Percentiles rank a stretch among this genome's conserved stretches.
These are phyloP conservation scores for Clavispora vitiphila DNA, from an alignment of 805 yeast species.

Conservation along the genomic window DNA sequence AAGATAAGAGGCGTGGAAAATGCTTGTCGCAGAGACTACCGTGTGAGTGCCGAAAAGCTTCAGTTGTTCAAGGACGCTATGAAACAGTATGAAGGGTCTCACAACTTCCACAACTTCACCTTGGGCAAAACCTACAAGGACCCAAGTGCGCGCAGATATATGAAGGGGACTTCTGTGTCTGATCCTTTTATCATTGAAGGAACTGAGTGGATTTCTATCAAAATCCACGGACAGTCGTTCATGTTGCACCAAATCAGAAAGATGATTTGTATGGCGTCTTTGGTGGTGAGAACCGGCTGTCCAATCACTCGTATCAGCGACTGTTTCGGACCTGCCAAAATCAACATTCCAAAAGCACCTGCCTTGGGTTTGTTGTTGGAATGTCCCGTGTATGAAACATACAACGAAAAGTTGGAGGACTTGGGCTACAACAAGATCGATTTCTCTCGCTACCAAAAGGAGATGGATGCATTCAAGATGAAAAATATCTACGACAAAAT, in stretches of 20 bases:
- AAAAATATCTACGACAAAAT: slow-evolving; percentile 88
- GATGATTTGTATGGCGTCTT: slow-evolving; percentile 93
- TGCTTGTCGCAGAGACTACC: slow-evolving; percentile 59
- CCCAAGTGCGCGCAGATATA: slow-evolving; percentile 76
- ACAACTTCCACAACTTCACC: slow-evolving; percentile 88
- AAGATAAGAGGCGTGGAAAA: slow-evolving; percentile 61
- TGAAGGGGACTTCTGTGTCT: slow-evolving; percentile 72
- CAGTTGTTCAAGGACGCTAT: slow-evolving; percentile 62
- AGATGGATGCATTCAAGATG: slow-evolving; percentile 83
- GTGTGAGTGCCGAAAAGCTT: slow-evolving; percentile 61
- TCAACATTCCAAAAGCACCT: slow-evolving; percentile 96
- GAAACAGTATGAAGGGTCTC: slow-evolving; percentile 74
- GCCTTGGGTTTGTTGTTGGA: slow-evolving; percentile 89
- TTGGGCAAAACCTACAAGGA: slow-evolving; percentile 78
- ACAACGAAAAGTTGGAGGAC: slow-evolving; percentile 63
- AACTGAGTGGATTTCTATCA: slow-evolving; percentile 94
- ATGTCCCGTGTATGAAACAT: slow-evolving; percentile 85
- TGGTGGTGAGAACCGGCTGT: slow-evolving; percentile 80
- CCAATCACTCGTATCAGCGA: slow-evolving; percentile 71
- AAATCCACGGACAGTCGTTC: slow-evolving; percentile 96
- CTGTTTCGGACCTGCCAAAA: slow-evolving; percentile 67
- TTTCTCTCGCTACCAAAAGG: slow-evolving; percentile 57
- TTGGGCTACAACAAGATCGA: slow-evolving; percentile 75
- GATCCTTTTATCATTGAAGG: slow-evolving; percentile 90
- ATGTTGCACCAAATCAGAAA: slow-evolving; percentile 98